Percentiles rank a stretch among this genome's conserved stretches.
Evolutionary conservation across 2,329 filamentous ascomycete species (phyloP).

Genomic region (Dendryphion nanum): DNA sequence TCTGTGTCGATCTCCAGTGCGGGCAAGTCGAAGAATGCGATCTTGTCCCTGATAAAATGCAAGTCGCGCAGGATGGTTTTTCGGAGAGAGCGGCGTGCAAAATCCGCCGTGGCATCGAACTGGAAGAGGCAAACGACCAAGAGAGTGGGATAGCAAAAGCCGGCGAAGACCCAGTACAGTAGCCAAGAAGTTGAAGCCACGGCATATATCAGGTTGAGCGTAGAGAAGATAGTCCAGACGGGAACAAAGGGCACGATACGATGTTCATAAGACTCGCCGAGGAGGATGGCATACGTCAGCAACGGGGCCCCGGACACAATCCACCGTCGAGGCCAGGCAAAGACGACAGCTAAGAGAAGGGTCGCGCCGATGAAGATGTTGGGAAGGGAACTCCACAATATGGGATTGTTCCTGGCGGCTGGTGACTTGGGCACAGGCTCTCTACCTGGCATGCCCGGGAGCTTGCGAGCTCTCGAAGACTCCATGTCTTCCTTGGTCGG

Average conservation of each 20-base stretch:
- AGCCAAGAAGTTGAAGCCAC: slow-evolving; percentile 54
- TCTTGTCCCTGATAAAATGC: slow-evolving; percentile 53
- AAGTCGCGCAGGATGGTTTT: slow-evolving; percentile 42
- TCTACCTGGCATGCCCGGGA: neutral
- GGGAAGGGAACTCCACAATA: too few species aligned
- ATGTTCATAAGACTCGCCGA: slow-evolving; percentile 35
- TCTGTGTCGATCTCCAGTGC: slow-evolving; percentile 56
- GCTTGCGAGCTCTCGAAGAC: neutral
- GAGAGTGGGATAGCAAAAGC: slow-evolving; percentile 43
- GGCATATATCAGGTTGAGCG: slow-evolving; percentile 48
- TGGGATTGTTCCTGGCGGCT: too few species aligned
- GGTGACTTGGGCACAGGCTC: neutral
- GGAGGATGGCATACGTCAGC: slow-evolving; percentile 35
- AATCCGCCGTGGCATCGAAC: slow-evolving; percentile 41
- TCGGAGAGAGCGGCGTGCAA: slow-evolving; percentile 37
- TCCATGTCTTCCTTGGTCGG: neutral
- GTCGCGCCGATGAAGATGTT: neutral
- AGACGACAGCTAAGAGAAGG: neutral
- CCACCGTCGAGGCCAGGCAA: slow-evolving; percentile 39
- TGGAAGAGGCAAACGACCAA: slow-evolving; percentile 48
- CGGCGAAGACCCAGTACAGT: slow-evolving; percentile 45
- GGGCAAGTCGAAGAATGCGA: slow-evolving; percentile 51
- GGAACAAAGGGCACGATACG: slow-evolving; percentile 46
- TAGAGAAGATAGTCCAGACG: slow-evolving; percentile 48
- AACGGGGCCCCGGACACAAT: slow-evolving; percentile 43